Evolutionary conservation across 306 rosid species (phyloP), one percentile per base, ranked within the genome.

Genomic region (Ammopiptanthus mongolicus): DNA sequence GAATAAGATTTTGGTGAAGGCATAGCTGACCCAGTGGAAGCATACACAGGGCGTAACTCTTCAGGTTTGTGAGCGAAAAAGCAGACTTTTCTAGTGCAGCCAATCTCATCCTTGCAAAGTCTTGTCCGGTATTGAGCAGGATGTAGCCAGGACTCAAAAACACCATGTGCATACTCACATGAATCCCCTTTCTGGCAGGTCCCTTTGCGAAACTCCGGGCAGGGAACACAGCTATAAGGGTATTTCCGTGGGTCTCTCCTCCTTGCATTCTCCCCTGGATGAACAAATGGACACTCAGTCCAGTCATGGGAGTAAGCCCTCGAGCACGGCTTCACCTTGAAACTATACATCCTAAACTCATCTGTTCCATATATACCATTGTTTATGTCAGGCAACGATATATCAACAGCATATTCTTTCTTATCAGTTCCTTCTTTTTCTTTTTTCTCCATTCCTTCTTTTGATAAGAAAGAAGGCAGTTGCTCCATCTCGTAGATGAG

Each of bases 251-350:
- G 99, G 96, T 96, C 99, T 75, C 99, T 89, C 69, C 99, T 89
- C 90, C 99, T 82, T 1, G 99, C 99, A 15, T 96, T 96, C 96
- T 96, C 99, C 18, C 99, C 99, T 0, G 99, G 99, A 71, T 96
- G 99, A 83, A 90, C 99, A 31, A 96, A 96, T 0, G 99, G 99
- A 52, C 99, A 96, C 88, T 96, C 99, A 0, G 99, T 96, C 99
- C 99, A 96, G 73, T 96, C 99, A 50, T 96, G 99, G 8, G 99
- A 90, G 75, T 96, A 96, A 2, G 99, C 99, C 90, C 99, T 92
- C 1, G 99, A 96, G 82, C 99, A 96, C 0, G 99, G 99, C 89
- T 96, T 96, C 86, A 96, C 96, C 89, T 96, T 96, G 92, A 96
- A 96, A 63, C 91, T 89, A 73, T 78, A 96, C 99, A 96, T 96